Evolutionary conservation across 2,329 filamentous ascomycete species (phyloP), one percentile per base, ranked within the genome.

Genomic region (Neurospora sp.): DNA sequence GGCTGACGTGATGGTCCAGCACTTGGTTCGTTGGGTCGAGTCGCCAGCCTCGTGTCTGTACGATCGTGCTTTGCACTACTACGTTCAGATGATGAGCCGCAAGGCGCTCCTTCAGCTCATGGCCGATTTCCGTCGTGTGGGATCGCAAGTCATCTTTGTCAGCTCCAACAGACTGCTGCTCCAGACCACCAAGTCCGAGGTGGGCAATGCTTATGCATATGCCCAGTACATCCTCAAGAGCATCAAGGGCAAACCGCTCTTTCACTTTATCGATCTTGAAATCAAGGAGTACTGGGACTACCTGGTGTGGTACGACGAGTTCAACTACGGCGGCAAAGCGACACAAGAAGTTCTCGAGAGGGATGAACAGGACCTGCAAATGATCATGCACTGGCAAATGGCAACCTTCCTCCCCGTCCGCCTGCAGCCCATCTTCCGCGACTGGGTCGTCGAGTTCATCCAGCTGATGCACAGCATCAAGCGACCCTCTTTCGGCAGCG

Each of bases 241-340:
- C 0, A 97, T 99, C 82, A 95, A 97, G 80, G 89, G 89, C 70
- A 97, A 97, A 77, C 93, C 96, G 0, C 86, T 97, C 0, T 99
- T 99, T 81, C 92, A 97, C 79, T 99, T 99, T 78, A 89, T 99
- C 73, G 96, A 99, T 76, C 85, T 99, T 3, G 92, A 97, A 75
- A 96, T 99, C 80, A 97, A 95, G 74, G 96, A 99, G 78, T 99
- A 97, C 80, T 99, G 96, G 96, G 96, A 99, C 79, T 98, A 97
- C 76, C 88, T 99, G 0, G 89, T 97, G 4, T 99, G 96, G 96
- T 98, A 98, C 75, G 96, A 99, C 75, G 93, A 97, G 80, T 97
- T 95, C 84, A 99, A 99, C 83, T 98, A 98, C 76, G 96, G 96
- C 69, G 96, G 96, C 71, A 96, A 96, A 77, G 96, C 92, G 4